Base-by-base conservation (phyloP, 148 eudicot species). In the Drosera capensis region DNA sequence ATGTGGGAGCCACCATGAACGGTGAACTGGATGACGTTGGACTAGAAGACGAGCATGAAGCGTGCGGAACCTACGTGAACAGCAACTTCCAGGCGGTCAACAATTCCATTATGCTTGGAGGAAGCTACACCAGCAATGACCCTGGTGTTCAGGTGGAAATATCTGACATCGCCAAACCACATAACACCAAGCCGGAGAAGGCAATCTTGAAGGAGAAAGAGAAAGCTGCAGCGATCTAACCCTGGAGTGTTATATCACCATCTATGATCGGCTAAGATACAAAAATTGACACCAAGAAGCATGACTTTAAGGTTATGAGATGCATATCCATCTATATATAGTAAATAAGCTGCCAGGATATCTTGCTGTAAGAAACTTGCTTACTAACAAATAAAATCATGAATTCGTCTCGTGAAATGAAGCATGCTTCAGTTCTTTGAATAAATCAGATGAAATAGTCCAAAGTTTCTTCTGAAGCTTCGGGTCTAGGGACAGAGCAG, bases 81-180 rank as follows among this genome's bases (percentile, higher is more conserved):
- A 84, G 81, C 61, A 88, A 88, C 50, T 72, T 66, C 40, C 95
- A 84, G 55, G 79, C 75, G 35, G 64, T 88, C 37, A 88, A 88
- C 51, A 88, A 80, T 25, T 84, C 93, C 0, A 67, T 88, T 53
- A 78, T 84, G 97, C 40, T 88, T 13, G 73, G 55, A 2, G 78
- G 77, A 9, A 75, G 65, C 56, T 84, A 75, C 61, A 41, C 56
- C 12, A 57, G 87, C 41, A 73, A 88, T 18, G 81, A 83, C 64
- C 94, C 97, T 0, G 97, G 97, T 46, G 92, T 88, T 37, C 97
- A 88, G 42, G 13, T 88, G 75, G 87, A 80, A 23, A 46, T 88
- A 46, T 36, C 52, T 0, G 69, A 53, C 28, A 39, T 12, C 13
- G 11, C 14, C 11, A 4, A 13, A 34, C 5, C 38, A 11, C 38